phyloP scores from a whole-genome alignment of 805 yeast genomes.

The Debaryomyces tyrocola region DNA sequence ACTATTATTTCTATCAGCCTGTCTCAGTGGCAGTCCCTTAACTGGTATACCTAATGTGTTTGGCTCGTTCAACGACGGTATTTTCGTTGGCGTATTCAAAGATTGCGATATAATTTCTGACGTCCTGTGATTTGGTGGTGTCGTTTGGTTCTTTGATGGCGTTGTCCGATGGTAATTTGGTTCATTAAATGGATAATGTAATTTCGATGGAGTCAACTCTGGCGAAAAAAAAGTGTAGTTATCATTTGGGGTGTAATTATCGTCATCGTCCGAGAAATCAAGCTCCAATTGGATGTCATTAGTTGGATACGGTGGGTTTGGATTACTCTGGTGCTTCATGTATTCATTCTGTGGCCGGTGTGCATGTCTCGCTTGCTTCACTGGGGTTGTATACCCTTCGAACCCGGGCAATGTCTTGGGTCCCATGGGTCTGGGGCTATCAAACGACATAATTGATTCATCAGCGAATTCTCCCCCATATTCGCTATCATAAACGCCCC shows the following conservation, averaged over 20 bases:
- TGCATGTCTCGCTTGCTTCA: not conserved
- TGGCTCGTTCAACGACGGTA: slow-evolving; percentile 9
- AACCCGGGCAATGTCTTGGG: slow-evolving; percentile 37
- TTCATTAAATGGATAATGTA: not conserved
- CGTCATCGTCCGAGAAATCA: not conserved
- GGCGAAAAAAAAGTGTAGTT: not conserved
- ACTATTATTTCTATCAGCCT: not conserved
- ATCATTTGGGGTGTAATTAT: not conserved
- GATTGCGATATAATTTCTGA: slow-evolving; percentile 5
- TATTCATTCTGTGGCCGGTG: not conserved
- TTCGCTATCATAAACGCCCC: not conserved
- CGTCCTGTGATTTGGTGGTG: slow-evolving; percentile 2
- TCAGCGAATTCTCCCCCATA: slow-evolving; percentile 13
- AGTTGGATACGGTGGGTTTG: slow-evolving; percentile 4
- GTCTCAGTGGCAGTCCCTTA: not conserved
- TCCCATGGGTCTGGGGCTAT: slow-evolving; percentile 40
- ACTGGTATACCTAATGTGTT: slow-evolving; percentile 1
- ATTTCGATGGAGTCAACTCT: not conserved
- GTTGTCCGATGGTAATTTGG: not conserved
- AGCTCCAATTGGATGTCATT: slow-evolving; percentile 2
- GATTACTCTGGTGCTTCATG: not conserved
- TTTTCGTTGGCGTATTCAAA: slow-evolving; percentile 10
- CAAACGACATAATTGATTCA: slow-evolving; percentile 24
- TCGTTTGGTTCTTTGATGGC: not conserved
- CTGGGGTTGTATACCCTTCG: not conserved